Evolutionary conservation across 768 basidiomycete species (phyloP).

Genomic region (Austroboletus eburneus): DNA sequence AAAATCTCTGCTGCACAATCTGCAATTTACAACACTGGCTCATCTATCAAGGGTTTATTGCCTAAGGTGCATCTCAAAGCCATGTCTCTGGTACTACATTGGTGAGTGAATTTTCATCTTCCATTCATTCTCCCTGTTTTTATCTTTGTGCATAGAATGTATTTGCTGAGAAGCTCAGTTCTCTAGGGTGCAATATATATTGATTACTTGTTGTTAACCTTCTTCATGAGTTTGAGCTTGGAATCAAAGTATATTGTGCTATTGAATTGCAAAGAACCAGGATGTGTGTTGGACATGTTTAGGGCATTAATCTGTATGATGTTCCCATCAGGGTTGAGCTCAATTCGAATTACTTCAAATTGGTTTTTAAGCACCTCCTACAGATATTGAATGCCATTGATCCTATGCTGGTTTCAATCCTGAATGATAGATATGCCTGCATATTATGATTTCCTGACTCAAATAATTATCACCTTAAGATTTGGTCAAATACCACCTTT

Average conservation of each 20-base stretch:
- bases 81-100: slow-evolving; percentile 2
- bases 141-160: background rate
- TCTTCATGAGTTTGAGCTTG: background rate
- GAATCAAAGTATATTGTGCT: too few species aligned
- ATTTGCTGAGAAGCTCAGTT: background rate
- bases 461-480: background rate
- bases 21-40: slow-evolving; percentile 7
- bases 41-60: background rate
- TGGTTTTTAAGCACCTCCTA: background rate
- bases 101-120: background rate
- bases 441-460: background rate
- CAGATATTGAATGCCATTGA: background rate
- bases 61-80: background rate
- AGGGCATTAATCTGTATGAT: too few species aligned
- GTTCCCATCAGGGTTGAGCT: too few species aligned
- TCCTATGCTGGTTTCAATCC: background rate
- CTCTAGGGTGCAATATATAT: background rate
- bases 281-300: too few species aligned
- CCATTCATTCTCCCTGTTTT: background rate
- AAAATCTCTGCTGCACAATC: background rate
- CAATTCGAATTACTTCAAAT: too few species aligned
- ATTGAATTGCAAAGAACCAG: too few species aligned
- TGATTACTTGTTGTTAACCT: background rate
- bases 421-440: background rate
- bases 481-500: slow-evolving; percentile 9